These are phyloP conservation scores for Alternaria sp. DNA, from an alignment of 2,329 filamentous ascomycete genomes.

Conservation along the genomic window DNA sequence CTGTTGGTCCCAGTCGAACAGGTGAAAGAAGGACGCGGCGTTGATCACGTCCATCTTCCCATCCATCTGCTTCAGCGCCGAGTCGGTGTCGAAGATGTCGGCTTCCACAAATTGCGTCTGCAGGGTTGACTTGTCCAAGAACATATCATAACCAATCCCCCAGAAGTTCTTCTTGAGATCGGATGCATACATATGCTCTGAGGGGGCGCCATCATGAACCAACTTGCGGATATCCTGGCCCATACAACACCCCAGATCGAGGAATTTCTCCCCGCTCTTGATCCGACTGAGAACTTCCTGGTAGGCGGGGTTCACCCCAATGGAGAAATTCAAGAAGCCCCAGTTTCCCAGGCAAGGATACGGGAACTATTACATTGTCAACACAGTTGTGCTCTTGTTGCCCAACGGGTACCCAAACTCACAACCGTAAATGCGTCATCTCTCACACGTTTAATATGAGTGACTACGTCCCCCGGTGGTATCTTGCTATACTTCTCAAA, in stretches of 20 bases:
- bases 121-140: conserved; percentile 51
- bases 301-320: conserved; percentile 39
- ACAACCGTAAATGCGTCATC: conserved; percentile 46
- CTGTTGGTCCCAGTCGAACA: conserved; percentile 55
- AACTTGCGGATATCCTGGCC: conserved; percentile 59
- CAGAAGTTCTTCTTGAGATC: conserved; percentile 59
- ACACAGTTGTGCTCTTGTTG: neutral
- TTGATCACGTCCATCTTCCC: conserved; percentile 55
- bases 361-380: conserved; percentile 33
- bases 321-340: conserved; percentile 47
- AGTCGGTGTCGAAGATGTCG: conserved; percentile 54
- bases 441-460: conserved; percentile 48
- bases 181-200: conserved; percentile 51
- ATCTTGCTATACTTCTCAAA: conserved; percentile 54
- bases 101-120: conserved; percentile 62
- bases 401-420: conserved; percentile 6
- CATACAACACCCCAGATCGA: conserved; percentile 57
- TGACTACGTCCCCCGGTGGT: conserved; percentile 43
- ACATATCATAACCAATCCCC: conserved; percentile 60
- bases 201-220: conserved; percentile 53
- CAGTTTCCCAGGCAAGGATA: conserved; percentile 51
- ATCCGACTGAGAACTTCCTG: conserved; percentile 46
- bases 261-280: conserved; percentile 46
- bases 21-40: conserved; percentile 55
- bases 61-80: conserved; percentile 46